These are phyloP conservation scores for Neocallimastix lanati DNA, from an alignment of 192 early-diverging fungal genomes.

Conservation along the genomic window DNA sequence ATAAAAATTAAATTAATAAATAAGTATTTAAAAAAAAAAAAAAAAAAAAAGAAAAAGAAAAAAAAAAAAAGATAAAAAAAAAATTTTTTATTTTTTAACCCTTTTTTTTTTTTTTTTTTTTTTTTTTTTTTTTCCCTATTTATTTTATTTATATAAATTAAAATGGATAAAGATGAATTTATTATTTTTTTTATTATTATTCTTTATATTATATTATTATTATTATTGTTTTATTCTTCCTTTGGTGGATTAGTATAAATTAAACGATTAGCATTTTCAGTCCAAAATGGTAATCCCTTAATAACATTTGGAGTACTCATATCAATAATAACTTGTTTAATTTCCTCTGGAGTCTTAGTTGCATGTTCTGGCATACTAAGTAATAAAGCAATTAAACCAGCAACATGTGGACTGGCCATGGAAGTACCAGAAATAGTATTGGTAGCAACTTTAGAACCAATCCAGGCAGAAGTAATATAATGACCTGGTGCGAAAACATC, in stretches of 20 bases:
- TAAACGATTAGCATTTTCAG: conserved; percentile 45
- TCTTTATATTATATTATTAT: no score
- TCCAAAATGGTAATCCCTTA: conserved; percentile 19
- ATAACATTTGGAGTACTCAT: conserved; percentile 42
- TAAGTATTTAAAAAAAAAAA: no score
- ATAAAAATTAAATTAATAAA: no score
- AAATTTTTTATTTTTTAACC: no score
- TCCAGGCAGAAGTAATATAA: conserved; percentile 67
- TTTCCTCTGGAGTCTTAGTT: conserved; percentile 15
- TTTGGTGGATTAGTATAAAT: conserved; percentile 43
- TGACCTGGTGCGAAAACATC: conserved; percentile 80
- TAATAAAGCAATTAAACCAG: conserved; percentile 66
- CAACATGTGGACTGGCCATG: conserved; percentile 86
- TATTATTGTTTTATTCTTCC: conserved; percentile 9
- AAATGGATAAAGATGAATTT: no score
- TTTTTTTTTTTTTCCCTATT: no score
- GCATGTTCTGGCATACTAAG: conserved; percentile 28
- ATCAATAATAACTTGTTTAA: conserved; percentile 35
- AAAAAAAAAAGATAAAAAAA: no score
- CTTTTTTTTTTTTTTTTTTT: no score
- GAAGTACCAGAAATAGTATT: conserved; percentile 89
- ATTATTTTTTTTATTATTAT: no score
- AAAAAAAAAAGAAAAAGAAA: no score
- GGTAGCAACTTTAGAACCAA: conserved; percentile 43
- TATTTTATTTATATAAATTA: no score